These are phyloP conservation scores for Puccinia polysora DNA, from an alignment of 1,284 basidiomycete species.

Conservation along the genomic window DNA sequence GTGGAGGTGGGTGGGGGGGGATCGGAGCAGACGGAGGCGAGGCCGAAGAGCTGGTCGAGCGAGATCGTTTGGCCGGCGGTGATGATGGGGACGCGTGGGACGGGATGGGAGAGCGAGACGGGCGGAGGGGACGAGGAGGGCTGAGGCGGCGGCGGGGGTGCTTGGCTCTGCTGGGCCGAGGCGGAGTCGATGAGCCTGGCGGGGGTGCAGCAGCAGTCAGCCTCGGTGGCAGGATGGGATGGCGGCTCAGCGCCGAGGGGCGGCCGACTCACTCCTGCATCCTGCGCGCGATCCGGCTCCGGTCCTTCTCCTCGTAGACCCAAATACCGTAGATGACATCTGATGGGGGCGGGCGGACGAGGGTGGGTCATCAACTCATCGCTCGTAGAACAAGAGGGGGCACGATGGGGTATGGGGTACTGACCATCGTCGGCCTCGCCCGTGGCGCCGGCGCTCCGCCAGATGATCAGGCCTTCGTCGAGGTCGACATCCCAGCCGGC, in stretches of 20 bases:
- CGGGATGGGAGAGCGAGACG: constrained; percentile 32
- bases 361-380: background rate
- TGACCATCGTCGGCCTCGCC: constrained; percentile 30
- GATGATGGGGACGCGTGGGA: constrained; percentile 32
- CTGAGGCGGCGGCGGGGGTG: background rate
- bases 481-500: constrained; percentile 18
- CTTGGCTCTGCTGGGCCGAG: background rate
- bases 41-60: constrained; percentile 34
- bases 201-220: too few relatives aligned
- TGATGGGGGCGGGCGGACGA: background rate
- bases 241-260: background rate
- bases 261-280: constrained; percentile 14
- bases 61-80: constrained; percentile 27
- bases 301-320: constrained; percentile 32
- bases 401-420: background rate
- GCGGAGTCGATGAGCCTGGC: constrained; percentile 9
- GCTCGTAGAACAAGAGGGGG: too few relatives aligned
- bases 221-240: background rate
- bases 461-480: constrained; percentile 35
- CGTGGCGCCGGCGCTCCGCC: constrained; percentile 25
- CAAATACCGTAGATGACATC: constrained; percentile 37
- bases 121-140: constrained; percentile 12
- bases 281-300: constrained; percentile 6
- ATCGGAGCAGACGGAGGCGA: constrained; percentile 30
- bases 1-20: constrained; percentile 15